Conservation (phyloP, 1,139 yeast species). For the Pichia sp. region DNA sequence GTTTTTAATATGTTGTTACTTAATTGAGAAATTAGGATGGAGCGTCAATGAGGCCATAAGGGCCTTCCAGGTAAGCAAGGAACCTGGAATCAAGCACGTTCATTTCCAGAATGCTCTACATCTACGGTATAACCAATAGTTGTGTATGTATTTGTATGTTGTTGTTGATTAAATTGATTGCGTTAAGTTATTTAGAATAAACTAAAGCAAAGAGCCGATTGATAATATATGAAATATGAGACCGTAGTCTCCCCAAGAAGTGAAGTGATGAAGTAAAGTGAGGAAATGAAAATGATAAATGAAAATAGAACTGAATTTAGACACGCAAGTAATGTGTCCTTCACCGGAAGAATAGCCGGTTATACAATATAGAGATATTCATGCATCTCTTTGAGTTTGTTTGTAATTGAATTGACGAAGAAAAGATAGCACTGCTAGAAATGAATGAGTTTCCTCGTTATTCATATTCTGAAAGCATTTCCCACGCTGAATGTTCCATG, state of each 20-base stretch:
- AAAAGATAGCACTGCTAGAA: neutral
- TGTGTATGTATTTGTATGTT: neutral
- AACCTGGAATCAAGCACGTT: conserved; percentile 72
- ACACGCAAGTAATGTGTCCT: too few relatives aligned
- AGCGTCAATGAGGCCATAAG: conserved; percentile 56
- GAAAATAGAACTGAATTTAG: too few relatives aligned
- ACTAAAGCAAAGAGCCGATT: too few relatives aligned
- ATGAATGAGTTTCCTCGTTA: neutral
- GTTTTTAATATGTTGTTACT: conserved; percentile 61
- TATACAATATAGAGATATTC: too few relatives aligned
- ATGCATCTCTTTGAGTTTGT: too few relatives aligned
- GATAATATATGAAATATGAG: too few relatives aligned
- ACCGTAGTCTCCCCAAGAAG: too few relatives aligned
- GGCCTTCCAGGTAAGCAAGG: conserved; percentile 50
- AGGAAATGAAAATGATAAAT: too few relatives aligned
- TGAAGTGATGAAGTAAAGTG: too few relatives aligned
- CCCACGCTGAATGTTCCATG: conserved; percentile 25
- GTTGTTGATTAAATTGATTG: neutral
- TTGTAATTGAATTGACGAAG: too few relatives aligned
- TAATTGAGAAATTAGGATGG: conserved; percentile 56
- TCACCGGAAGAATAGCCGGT: too few relatives aligned
- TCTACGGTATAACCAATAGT: conserved; percentile 45
- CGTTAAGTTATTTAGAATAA: too few relatives aligned
- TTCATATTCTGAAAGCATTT: conserved; percentile 25
- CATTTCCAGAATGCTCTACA: conserved; percentile 72